These are phyloP conservation scores for Boletus rex-veris DNA, from an alignment of 768 basidiomycete species.

Conservation along the genomic window DNA sequence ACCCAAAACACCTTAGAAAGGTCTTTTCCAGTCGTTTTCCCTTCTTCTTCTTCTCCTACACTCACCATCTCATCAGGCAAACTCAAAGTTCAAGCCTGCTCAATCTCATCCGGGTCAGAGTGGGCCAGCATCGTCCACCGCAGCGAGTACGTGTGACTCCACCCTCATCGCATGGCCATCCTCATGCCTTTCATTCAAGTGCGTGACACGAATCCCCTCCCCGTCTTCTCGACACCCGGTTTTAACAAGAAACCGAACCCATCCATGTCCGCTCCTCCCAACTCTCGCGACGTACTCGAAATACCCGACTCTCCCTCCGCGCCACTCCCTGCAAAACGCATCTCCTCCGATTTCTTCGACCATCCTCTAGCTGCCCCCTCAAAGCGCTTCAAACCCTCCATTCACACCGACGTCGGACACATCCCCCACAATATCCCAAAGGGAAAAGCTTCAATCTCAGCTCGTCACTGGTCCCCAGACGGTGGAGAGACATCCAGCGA, in stretches of 20 bases:
- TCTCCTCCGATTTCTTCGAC: conserved; percentile 20
- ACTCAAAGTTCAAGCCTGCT: conserved; percentile 48
- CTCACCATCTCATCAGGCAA: not conserved
- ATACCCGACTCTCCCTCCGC: conserved; percentile 10
- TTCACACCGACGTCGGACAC: conserved; percentile 27
- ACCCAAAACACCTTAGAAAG: conserved; percentile 5
- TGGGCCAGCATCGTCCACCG: not conserved
- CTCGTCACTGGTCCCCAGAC: conserved; percentile 17
- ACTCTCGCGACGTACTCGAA: conserved; percentile 13
- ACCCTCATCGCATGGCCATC: not conserved
- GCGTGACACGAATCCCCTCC: conserved; percentile 28
- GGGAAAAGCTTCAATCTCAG: not conserved
- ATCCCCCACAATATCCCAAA: conserved; percentile 6
- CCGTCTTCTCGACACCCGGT: conserved; percentile 46
- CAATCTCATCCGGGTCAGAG: not conserved
- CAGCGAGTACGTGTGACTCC: conserved; percentile 7
- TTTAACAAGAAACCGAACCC: conserved; percentile 29
- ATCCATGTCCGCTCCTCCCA: conserved; percentile 10
- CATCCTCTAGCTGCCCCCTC: conserved; percentile 6
- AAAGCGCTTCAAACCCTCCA: conserved; percentile 33
- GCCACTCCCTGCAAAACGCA: conserved; percentile 30
- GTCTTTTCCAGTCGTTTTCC: not conserved
- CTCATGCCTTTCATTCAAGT: conserved; percentile 17
- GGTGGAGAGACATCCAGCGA: conserved; percentile 14
- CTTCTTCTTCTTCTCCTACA: not conserved